phyloP scores from a whole-genome alignment of 495 filamentous ascomycete genomes.

The Pseudomonodictys pantanalensis region DNA sequence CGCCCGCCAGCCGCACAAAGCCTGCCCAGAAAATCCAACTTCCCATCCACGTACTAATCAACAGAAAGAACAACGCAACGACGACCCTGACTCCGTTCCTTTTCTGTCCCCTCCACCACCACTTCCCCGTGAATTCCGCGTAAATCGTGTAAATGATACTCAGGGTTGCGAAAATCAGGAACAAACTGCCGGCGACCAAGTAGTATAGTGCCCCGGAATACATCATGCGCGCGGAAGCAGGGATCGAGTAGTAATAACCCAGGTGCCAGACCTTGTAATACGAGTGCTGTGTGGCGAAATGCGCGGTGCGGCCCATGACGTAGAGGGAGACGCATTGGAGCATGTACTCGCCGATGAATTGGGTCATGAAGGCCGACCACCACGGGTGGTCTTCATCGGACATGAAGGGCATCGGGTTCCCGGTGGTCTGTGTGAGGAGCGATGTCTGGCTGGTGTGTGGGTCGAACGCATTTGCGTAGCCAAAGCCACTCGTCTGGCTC shows the following conservation, averaged over 20 bases:
- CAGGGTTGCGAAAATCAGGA: background rate
- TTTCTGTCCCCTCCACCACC: no score
- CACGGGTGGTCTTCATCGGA: slow-evolving; percentile 2
- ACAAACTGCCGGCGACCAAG: background rate
- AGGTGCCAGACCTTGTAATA: slow-evolving; percentile 3
- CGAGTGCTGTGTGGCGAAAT: slow-evolving; percentile 5
- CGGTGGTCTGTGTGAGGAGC: background rate
- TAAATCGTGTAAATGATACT: slow-evolving; percentile 3
- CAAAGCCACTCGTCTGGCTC: no score
- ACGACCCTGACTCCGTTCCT: background rate
- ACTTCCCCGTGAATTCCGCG: background rate
- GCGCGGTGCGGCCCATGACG: slow-evolving; percentile 11
- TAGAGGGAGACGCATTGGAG: slow-evolving; percentile 11
- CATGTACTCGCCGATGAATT: slow-evolving; percentile 13
- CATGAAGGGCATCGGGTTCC: background rate
- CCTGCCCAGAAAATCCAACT: slow-evolving; percentile 26
- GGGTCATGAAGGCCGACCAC: slow-evolving; percentile 8
- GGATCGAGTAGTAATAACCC: background rate
- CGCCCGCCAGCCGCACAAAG: slow-evolving; percentile 16
- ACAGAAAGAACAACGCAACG: background rate
- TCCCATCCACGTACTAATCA: slow-evolving; percentile 16
- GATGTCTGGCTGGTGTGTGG: background rate
- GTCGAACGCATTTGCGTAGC: background rate
- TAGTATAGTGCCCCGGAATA: slow-evolving; percentile 18
- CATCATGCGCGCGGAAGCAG: slow-evolving; percentile 7